Evolutionary conservation across 257 asterid species (phyloP), one percentile per base, ranked within the genome.

Genomic region (Solanum rostratum): DNA sequence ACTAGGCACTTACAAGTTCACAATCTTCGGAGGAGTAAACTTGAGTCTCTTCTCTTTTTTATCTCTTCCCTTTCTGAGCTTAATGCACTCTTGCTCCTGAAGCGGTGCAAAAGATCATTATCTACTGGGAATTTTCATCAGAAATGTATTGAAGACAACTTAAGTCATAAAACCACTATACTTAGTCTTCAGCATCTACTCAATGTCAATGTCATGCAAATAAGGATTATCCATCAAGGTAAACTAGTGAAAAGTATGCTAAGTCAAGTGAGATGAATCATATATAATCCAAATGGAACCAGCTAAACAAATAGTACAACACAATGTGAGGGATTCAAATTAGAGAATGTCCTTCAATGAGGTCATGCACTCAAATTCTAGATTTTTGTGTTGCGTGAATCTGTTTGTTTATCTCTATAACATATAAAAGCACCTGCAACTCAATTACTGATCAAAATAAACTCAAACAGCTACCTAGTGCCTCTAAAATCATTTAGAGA

Each of bases 41-140:
- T 89, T 90, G 65, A 90, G 90, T 87, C 88, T 88, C 91, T 90
- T 89, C 92, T 90, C 91, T 87, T 91, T 91, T 83, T 87, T 86
- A 79, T 86, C 92, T 71, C 89, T 89, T 87, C 88, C 92, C 87
- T 84, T 91, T 85, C 92, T 90, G 69, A 92, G 92, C 52, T 89
- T 88, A 71, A 66, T 84, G 85, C 96, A 89, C 84, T 95, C 97
- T 87, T 89, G 87, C 92, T 94, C 97, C 97, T 93, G 92, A 88
- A 91, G 83, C 59, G 87, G 87, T 81, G 86, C 62, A 87, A 84
- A 81, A 54, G 85, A 73, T 73, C 41, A 62, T 82, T 84, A 76
- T 84, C 86, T 54, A 86, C 29, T 60, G 68, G 85, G 83, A 83
- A 45, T 59, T 57, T 30, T 76, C 62, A 19, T 57, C 57, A 82